Percentiles rank a stretch among this genome's conserved stretches.
phyloP scores from a whole-genome alignment of 176 grass and related monocot genomes.

The Triticum aestivum region IWGSC_CS_RefSeq_v2.1 NC_057801.1:755512456-755512955 shows the following conservation, averaged over 20 bases:
- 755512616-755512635: neutral
- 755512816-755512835: neutral
- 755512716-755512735: slow-evolving; percentile 41
- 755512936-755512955: slow-evolving; percentile 64
- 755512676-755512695: neutral
- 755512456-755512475: neutral
- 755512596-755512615: slow-evolving; percentile 38
- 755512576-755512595: slow-evolving; percentile 68
- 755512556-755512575: slow-evolving; percentile 57
- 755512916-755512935: slow-evolving; percentile 50
- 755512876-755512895: slow-evolving; percentile 1
- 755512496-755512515: slow-evolving; percentile 4
- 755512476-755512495: neutral
- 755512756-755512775: neutral
- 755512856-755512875: neutral
- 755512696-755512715: neutral
- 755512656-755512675: neutral
- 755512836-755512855: neutral
- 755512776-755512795: slow-evolving; percentile 21
- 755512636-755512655: neutral
- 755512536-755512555: neutral
- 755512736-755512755: slow-evolving; percentile 28
- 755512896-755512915: slow-evolving; percentile 40
- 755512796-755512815: slow-evolving; percentile 41
- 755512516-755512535: neutral